Evolutionary conservation across 257 asterid species (phyloP).

Genomic region (Ophiorrhiza pumila): DNA sequence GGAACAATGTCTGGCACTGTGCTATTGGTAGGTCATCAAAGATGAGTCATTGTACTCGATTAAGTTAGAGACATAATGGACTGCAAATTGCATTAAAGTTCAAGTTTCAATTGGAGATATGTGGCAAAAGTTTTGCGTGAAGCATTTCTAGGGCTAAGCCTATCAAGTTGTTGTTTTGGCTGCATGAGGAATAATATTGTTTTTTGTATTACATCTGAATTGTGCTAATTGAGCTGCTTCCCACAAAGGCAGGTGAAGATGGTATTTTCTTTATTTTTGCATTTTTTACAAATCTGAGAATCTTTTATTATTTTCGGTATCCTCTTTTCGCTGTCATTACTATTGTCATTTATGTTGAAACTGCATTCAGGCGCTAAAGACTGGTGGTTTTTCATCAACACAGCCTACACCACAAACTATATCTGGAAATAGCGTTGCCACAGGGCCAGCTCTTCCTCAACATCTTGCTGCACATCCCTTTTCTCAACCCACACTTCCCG

Average conservation of each 20-base stretch:
- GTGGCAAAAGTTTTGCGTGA: no score
- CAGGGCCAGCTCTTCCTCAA: conserved; percentile 73
- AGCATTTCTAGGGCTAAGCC: not conserved
- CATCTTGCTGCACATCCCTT: conserved; percentile 70
- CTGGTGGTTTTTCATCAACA: conserved; percentile 42
- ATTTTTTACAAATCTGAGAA: not conserved
- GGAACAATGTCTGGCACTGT: not conserved
- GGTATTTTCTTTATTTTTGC: not conserved
- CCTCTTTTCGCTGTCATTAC: not conserved
- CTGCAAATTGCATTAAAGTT: not conserved
- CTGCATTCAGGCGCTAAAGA: conserved; percentile 55
- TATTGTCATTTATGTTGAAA: conserved; percentile 17
- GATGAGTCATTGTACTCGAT: not conserved
- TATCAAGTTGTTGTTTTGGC: not conserved
- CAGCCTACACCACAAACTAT: conserved; percentile 54
- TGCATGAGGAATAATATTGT: not conserved
- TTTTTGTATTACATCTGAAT: not conserved
- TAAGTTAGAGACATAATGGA: not conserved
- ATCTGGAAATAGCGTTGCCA: conserved; percentile 49
- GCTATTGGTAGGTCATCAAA: not conserved
- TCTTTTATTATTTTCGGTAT: not conserved
- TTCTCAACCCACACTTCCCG: conserved; percentile 61
- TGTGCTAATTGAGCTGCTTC: not conserved
- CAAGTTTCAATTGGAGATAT: not conserved
- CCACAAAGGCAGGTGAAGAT: not conserved